These are phyloP conservation scores for Rhizopogon vinicolor DNA, from an alignment of 768 basidiomycete genomes.

Conservation along the genomic window DNA sequence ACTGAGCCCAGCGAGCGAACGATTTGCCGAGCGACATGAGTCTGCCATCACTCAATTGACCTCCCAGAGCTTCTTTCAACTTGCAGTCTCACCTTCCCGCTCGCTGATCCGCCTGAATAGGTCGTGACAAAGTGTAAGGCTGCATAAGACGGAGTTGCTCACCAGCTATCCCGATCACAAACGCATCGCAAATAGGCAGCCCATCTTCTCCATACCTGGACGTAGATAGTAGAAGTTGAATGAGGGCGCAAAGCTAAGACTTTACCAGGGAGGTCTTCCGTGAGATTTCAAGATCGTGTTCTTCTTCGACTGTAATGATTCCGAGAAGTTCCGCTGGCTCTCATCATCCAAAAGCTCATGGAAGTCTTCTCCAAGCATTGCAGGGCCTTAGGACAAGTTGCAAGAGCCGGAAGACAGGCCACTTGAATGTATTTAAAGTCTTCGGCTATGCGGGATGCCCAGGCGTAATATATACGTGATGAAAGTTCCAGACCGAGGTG, in stretches of 20 bases:
- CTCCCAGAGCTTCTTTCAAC: neutral
- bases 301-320: conserved; percentile 39
- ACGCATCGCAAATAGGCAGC: conserved; percentile 63
- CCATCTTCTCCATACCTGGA: conserved; percentile 79
- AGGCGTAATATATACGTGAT: neutral
- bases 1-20: conserved; percentile 78
- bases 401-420: neutral
- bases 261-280: conserved; percentile 80
- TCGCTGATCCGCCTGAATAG: conserved; percentile 71
- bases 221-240: conserved; percentile 8
- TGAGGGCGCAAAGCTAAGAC: conserved; percentile 2
- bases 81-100: conserved; percentile 62
- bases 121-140: neutral
- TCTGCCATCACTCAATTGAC: conserved; percentile 37
- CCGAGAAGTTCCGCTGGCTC: conserved; percentile 10
- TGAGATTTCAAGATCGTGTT: conserved; percentile 81
- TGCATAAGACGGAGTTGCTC: conserved; percentile 10
- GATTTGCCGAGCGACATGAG: conserved; percentile 81
- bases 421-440: conserved; percentile 20
- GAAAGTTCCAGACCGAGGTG: too few relatives aligned
- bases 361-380: conserved; percentile 25
- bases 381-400: neutral
- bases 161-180: conserved; percentile 85
- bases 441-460: conserved; percentile 19
- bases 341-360: conserved; percentile 18